phyloP scores from a whole-genome alignment of 1,284 basidiomycete species.

The Trichosporon ovoides region DNA sequence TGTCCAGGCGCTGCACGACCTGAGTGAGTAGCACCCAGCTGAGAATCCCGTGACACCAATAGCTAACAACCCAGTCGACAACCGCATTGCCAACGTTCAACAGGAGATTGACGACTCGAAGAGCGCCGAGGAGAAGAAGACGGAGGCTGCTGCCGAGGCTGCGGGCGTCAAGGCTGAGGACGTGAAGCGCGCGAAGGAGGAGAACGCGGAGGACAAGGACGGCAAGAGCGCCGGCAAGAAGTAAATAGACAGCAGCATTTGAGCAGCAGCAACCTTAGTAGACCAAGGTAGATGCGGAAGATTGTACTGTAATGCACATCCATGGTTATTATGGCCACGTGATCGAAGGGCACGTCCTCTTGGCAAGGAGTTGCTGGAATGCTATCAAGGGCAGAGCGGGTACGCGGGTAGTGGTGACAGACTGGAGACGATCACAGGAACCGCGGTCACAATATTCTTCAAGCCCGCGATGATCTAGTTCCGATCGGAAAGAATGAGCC shows the following conservation, averaged over 20 bases:
- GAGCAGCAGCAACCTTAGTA: background rate
- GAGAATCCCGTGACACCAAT: background rate
- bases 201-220: constrained; percentile 44
- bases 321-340: background rate
- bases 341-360: too few relatives aligned
- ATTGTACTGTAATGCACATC: background rate
- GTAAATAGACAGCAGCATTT: too few relatives aligned
- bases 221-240: constrained; percentile 6
- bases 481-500: too few relatives aligned
- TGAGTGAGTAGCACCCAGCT: constrained; percentile 51
- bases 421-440: too few relatives aligned
- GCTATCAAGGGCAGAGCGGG: too few relatives aligned
- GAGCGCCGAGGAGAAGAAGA: constrained; percentile 39
- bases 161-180: constrained; percentile 50
- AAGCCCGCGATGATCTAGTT: too few relatives aligned
- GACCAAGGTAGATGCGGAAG: background rate
- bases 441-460: too few relatives aligned
- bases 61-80: constrained; percentile 37
- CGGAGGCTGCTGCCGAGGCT: constrained; percentile 39
- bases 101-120: constrained; percentile 70
- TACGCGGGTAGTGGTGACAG: too few relatives aligned
- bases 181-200: constrained; percentile 46
- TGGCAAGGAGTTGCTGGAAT: too few relatives aligned
- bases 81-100: constrained; percentile 46
- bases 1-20: constrained; percentile 88